phyloP scores from a whole-genome alignment of 805 yeast genomes.

The Schwanniomyces sp. region DNA sequence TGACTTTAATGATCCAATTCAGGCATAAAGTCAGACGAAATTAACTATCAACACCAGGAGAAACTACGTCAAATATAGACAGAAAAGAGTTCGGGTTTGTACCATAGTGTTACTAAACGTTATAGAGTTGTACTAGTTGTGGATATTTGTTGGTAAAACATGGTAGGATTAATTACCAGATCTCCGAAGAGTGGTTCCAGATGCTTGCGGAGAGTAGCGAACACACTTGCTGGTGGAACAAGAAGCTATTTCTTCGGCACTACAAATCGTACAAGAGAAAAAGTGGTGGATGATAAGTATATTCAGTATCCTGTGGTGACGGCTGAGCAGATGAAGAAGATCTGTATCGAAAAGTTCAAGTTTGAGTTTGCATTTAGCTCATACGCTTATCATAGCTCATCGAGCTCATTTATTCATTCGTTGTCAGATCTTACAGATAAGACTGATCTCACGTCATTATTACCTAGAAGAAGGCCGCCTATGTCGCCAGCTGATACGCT shows the following conservation, averaged over 20 bases:
- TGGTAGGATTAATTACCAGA: background rate
- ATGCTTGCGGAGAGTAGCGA: background rate
- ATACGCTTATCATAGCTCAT: constrained; percentile 47
- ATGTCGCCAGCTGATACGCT: constrained; percentile 55
- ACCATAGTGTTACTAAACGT: background rate
- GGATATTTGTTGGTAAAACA: background rate
- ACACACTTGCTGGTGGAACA: background rate
- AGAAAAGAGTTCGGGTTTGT: background rate
- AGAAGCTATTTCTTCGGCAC: background rate
- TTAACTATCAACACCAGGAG: background rate
- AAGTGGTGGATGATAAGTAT: constrained; percentile 21
- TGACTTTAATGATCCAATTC: background rate
- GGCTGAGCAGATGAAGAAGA: constrained; percentile 34
- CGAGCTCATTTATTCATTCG: constrained; percentile 45
- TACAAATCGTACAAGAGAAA: constrained; percentile 4
- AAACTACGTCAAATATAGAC: background rate
- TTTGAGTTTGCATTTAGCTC: constrained; percentile 46
- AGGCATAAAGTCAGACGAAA: background rate
- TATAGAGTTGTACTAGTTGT: background rate
- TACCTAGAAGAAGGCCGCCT: constrained; percentile 50
- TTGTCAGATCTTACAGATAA: constrained; percentile 52
- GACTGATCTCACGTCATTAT: constrained; percentile 41
- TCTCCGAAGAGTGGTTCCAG: background rate
- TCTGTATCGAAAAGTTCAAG: constrained; percentile 39
- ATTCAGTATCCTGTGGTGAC: constrained; percentile 43